These are phyloP conservation scores for Kitagawia praeruptora DNA, from an alignment of 129 eudicot genomes.

Conservation along the genomic window DNA sequence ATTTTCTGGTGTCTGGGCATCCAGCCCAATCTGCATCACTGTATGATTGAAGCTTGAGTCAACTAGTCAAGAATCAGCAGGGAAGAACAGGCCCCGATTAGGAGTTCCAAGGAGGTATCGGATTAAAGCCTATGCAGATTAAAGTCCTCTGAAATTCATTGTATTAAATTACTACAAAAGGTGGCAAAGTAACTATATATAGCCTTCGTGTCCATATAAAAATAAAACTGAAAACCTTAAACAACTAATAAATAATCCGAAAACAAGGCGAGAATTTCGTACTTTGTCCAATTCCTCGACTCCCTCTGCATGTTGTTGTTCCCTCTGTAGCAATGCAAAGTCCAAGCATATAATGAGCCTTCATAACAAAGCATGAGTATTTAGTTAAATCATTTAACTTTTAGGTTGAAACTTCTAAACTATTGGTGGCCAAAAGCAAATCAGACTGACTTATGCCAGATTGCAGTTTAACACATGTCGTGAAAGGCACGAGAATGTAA, in stretches of 20 bases:
- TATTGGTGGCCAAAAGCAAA: not conserved
- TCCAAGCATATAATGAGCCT: constrained; percentile 94
- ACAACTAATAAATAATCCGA: too few relatives aligned
- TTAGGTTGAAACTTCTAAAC: not conserved
- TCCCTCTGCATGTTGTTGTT: too few relatives aligned
- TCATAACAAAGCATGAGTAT: constrained; percentile 11
- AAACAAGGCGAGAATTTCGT: too few relatives aligned
- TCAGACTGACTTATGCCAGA: not conserved
- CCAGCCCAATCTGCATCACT: too few relatives aligned
- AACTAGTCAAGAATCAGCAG: too few relatives aligned
- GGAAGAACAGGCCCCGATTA: too few relatives aligned
- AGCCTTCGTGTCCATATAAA: not conserved
- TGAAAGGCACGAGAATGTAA: not conserved
- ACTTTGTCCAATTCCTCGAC: too few relatives aligned
- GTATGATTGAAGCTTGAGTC: too few relatives aligned
- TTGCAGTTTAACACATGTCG: not conserved
- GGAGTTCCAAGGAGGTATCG: too few relatives aligned
- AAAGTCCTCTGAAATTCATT: not conserved
- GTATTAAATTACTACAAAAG: not conserved
- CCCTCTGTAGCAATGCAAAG: constrained; percentile 54
- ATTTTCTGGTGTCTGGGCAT: too few relatives aligned
- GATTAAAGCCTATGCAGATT: not conserved
- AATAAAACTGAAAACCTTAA: not conserved
- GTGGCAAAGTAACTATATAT: not conserved
- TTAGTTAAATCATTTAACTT: constrained; percentile 5